Evolutionary conservation across 2,329 filamentous ascomycete species (phyloP), one percentile per base, ranked within the genome.

Genomic region (Alternaria burnsii): DNA sequence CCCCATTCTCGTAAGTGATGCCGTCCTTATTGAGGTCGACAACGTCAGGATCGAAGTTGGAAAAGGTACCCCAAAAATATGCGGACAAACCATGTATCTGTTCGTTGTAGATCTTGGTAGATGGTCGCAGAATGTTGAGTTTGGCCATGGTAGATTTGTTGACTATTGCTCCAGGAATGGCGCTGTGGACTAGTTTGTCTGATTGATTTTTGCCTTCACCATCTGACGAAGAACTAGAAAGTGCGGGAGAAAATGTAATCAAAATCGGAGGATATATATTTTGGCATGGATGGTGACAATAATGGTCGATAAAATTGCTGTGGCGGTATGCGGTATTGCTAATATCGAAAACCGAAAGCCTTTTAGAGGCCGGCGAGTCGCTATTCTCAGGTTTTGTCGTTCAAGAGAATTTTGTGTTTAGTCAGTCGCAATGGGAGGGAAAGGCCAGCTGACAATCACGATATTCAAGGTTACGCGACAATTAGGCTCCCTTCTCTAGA

Each of bases 1-100:
- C 36, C 3, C 9, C 16, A 9, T 52, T 53, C 30, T 59, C 32
- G 52, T 53, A 59, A 5, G 53, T 32, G 28, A 62, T 59, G 7
- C 60, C 60, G 28, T 59, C 28, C 16, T 42, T 36, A 24, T 62
- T 48, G 14, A 59, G 14, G 18, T 62, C 36, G 30, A 62, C 16
- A 14, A 7, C 32, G n/a, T 14, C 2, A 3, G 60, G 47, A 18
- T 58, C 30, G 24, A 62, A 47, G 5, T 8, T 16, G 12, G 48
- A 32, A 12, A 38, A 9, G 1, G 2, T 18, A 14, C n/a, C 7
- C 22, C 18, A 6, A 24, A 56, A 52, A 32, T 36, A 60, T 8
- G 1, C 14, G 5, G 44, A 50, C 12, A 44, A 20, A 16, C 43
- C 12, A 11, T 22, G 20, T 0, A 1, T 14, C n/a, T 26, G 8